phyloP scores from a whole-genome alignment of 2,329 filamentous ascomycete species.

The Annulohypoxylon truncatum region DNA sequence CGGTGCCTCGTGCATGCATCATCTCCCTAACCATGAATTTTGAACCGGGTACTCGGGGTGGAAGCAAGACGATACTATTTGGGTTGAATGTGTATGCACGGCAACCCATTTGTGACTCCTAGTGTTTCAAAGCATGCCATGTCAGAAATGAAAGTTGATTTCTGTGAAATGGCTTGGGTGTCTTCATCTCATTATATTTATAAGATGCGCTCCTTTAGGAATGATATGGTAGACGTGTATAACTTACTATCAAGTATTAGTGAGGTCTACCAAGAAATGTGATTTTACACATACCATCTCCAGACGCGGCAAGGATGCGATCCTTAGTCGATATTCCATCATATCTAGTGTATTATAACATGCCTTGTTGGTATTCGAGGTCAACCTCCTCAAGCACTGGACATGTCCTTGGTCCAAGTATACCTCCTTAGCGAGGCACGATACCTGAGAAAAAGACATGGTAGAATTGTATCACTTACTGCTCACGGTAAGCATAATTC shows the following conservation, averaged over 20 bases:
- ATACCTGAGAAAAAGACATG: neutral
- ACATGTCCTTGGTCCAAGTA: too few species aligned
- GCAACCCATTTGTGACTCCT: neutral
- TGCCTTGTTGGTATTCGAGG: neutral
- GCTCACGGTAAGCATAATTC: neutral
- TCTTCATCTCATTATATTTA: neutral
- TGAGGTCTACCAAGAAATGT: neutral
- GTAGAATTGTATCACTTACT: too few species aligned
- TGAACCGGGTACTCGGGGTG: neutral
- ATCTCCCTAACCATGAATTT: conserved; percentile 14
- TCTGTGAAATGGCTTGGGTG: neutral
- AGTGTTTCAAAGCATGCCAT: neutral
- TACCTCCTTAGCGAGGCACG: too few species aligned
- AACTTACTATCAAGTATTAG: neutral
- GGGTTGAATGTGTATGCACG: conserved; percentile 3
- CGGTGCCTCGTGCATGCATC: conserved; percentile 28
- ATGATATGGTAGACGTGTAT: neutral
- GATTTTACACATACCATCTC: conserved; percentile 22
- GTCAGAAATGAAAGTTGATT: neutral
- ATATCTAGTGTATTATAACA: conserved; percentile 2
- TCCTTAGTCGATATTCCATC: conserved; percentile 32
- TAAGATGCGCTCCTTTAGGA: neutral
- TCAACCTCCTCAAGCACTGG: too few species aligned
- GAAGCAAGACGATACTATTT: conserved; percentile 23
- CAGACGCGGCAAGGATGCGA: conserved; percentile 29